These are phyloP conservation scores for Cercospora zeina DNA, from an alignment of 2,329 filamentous ascomycete genomes.

Conservation along the genomic window DNA sequence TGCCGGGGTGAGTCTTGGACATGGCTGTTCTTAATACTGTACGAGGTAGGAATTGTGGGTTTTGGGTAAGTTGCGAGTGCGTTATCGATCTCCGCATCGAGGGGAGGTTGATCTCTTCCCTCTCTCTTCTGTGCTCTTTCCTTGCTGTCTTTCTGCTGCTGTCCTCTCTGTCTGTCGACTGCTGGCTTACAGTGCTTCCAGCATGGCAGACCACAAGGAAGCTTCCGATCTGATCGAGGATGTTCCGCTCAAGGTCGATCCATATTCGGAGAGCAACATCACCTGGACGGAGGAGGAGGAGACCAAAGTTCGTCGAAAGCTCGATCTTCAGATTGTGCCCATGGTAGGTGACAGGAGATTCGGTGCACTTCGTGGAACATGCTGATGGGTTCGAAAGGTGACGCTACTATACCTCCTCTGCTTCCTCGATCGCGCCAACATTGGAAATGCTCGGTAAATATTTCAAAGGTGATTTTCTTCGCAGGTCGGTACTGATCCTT, in stretches of 20 bases:
- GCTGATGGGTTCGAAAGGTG: conserved; percentile 34
- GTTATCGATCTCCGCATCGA: neutral
- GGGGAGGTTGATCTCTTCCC: neutral
- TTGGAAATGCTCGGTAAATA: conserved; percentile 24
- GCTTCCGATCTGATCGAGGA: conserved; percentile 5
- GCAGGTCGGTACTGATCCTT: neutral
- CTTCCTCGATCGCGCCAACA: conserved; percentile 52
- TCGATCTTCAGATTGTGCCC: conserved; percentile 59
- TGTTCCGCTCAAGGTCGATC: conserved; percentile 15
- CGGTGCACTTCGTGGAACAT: neutral
- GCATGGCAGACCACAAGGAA: conserved; percentile 22
- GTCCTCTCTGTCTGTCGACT: neutral
- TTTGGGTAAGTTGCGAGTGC: neutral
- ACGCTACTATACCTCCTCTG: conserved; percentile 60
- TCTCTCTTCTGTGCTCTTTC: neutral
- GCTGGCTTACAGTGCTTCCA: neutral
- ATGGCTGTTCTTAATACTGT: neutral
- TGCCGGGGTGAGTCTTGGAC: neutral
- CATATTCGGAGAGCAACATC: conserved; percentile 13
- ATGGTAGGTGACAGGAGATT: conserved; percentile 42
- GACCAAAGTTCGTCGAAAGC: conserved; percentile 55
- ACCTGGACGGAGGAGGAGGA: conserved; percentile 30
- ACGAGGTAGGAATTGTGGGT: neutral
- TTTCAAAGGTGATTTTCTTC: neutral
- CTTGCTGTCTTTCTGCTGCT: neutral